Evolutionary conservation across 106 monocot genomes (phyloP), one percentile per base, ranked within the genome.

Genomic region (Dendrobium nobile): DNA sequence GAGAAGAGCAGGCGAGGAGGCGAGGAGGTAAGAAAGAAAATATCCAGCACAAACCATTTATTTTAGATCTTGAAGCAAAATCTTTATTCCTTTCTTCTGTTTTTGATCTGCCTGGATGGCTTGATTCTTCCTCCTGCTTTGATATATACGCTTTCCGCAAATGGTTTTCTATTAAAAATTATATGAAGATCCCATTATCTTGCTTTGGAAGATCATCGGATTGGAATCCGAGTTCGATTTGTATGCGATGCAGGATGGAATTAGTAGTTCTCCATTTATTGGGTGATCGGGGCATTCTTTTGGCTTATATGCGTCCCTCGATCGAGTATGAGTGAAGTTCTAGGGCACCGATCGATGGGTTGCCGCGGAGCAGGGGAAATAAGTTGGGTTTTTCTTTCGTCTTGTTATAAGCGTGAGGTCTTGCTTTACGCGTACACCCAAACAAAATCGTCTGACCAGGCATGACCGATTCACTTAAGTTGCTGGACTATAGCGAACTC

Each of bases 171-270:
- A 6, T 74, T 42, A 74, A 74, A 74, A 37, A 42, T 10, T 7
- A 43, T 74, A 2, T 11, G 41, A 9, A 74, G 5, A 42, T 37
- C 4, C 43, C 7, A 4, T 44, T 44, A 20, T n/a, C 20, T 20
- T 74, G 20, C 4, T 42, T 44, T 17, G 20, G 41, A 28, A 20
- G 5, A 44, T 74, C 41, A 41, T 74, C 41, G 74, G 74, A 74
- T 44, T 74, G 20, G 74, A 74, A 74, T 74, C 17, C 1, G 74
- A 43, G 74, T 74, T 74, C 43, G 41, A 74, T 74, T 74, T 28
- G 17, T 44, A 44, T 74, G 42, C 42, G 28, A 2, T 33, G 1
- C 24, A 27, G 64, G 7, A 65, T 65, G 64, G 64, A 65, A 26
- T 65, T 65, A 13, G 64, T 26, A 24, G 64, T 6, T 65, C 15